phyloP scores from a whole-genome alignment of 768 basidiomycete genomes.

The Neoboletus subvelutipes region DNA sequence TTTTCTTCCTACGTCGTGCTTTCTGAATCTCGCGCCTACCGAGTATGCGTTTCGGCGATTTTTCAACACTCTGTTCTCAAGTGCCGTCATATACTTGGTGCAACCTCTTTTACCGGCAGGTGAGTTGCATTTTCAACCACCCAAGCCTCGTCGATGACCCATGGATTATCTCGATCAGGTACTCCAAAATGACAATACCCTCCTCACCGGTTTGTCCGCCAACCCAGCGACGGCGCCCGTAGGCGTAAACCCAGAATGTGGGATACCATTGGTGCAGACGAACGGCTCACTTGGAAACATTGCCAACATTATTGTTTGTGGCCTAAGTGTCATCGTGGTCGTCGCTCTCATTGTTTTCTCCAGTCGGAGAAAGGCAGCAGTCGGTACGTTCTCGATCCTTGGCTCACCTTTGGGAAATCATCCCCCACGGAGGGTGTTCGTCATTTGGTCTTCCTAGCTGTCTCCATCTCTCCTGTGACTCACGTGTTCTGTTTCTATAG shows the following conservation, averaged over 20 bases:
- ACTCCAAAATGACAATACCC: slow-evolving; percentile 31
- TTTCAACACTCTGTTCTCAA: slow-evolving; percentile 60
- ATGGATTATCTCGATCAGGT: slow-evolving; percentile 40
- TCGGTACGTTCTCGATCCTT: slow-evolving; percentile 54
- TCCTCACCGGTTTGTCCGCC: slow-evolving; percentile 43
- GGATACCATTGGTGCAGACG: slow-evolving; percentile 61
- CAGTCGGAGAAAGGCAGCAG: slow-evolving; percentile 78
- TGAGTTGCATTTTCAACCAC: slow-evolving; percentile 34
- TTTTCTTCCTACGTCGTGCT: background rate
- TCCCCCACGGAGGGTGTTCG: background rate
- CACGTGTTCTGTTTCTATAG: slow-evolving; percentile 31
- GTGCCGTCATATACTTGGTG: slow-evolving; percentile 88
- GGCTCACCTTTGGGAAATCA: background rate
- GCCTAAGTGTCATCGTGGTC: slow-evolving; percentile 65
- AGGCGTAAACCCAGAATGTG: slow-evolving; percentile 81
- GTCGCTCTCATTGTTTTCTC: slow-evolving; percentile 55
- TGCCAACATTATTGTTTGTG: slow-evolving; percentile 83
- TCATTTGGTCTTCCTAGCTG: background rate
- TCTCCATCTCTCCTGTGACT: background rate
- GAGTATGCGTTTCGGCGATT: slow-evolving; percentile 70
- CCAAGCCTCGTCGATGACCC: background rate
- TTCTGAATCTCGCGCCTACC: background rate
- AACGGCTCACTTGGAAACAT: slow-evolving; percentile 73
- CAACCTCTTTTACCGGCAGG: slow-evolving; percentile 92
- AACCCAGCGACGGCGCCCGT: slow-evolving; percentile 61